phyloP scores from a whole-genome alignment of 208 protist genomes.

The Angomonas ambiguus region DNA sequence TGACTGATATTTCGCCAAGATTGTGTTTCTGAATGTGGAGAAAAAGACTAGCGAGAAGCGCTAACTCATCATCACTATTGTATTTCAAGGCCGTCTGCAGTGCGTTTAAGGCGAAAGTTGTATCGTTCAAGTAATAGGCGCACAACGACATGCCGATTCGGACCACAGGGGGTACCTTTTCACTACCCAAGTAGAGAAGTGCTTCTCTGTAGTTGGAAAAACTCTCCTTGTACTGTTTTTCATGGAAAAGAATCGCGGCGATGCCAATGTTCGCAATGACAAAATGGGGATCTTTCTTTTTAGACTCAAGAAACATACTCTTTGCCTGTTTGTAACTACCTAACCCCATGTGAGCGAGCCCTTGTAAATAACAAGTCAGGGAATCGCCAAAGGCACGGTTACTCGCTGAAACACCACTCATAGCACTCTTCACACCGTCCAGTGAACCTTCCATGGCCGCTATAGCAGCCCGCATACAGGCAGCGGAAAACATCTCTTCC shows the following conservation, averaged over 20 bases:
- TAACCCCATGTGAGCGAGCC: slow-evolving; percentile 61
- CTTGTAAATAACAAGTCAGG: slow-evolving; percentile 64
- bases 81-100: slow-evolving; percentile 60
- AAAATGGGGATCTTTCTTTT: slow-evolving; percentile 44
- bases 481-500: slow-evolving; percentile 45
- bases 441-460: slow-evolving; percentile 72
- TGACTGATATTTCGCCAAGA: slow-evolving; percentile 47
- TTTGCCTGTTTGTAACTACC: slow-evolving; percentile 47
- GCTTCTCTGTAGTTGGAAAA: slow-evolving; percentile 71
- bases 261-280: slow-evolving; percentile 64
- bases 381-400: slow-evolving; percentile 21
- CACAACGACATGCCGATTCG: slow-evolving; percentile 84
- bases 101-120: slow-evolving; percentile 46
- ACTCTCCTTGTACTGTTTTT: slow-evolving; percentile 58
- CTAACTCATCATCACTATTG: slow-evolving; percentile 70
- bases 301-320: slow-evolving; percentile 59
- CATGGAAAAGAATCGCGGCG: slow-evolving; percentile 60
- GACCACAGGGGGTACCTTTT: slow-evolving; percentile 52
- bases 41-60: slow-evolving; percentile 63
- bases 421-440: slow-evolving; percentile 15
- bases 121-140: slow-evolving; percentile 49
- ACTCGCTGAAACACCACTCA: slow-evolving; percentile 11
- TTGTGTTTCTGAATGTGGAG: slow-evolving; percentile 67
- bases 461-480: slow-evolving; percentile 67
- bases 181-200: slow-evolving; percentile 55